Evolutionary conservation across 2,329 filamentous ascomycete genomes (phyloP).

Genomic region (Xylariomycetidae sp.): DNA sequence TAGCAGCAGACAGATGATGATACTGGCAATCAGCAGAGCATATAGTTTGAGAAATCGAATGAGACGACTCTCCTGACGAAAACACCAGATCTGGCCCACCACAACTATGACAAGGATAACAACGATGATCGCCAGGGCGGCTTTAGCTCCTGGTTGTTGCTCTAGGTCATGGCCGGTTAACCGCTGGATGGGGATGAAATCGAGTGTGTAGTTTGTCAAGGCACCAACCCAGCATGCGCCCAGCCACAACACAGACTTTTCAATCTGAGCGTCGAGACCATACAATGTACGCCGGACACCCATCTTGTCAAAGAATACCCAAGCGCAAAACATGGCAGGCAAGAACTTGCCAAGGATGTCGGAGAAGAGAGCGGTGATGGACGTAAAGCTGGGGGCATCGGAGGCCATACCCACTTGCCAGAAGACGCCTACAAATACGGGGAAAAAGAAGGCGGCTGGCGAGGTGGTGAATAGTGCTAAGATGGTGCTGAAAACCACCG

Average conservation of each 20-base stretch:
- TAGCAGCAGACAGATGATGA: conserved; percentile 66
- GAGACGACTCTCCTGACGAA: conserved; percentile 80
- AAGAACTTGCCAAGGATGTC: conserved; percentile 76
- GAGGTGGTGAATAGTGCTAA: conserved; percentile 79
- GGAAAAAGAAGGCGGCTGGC: conserved; percentile 78
- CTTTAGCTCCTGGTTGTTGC: conserved; percentile 82
- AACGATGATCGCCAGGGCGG: conserved; percentile 75
- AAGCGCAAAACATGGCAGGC: conserved; percentile 81
- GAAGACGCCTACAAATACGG: conserved; percentile 76
- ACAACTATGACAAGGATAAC: conserved; percentile 64
- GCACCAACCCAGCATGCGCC: conserved; percentile 88
- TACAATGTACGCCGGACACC: conserved; percentile 65
- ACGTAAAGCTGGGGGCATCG: conserved; percentile 69
- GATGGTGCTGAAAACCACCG: conserved; percentile 70
- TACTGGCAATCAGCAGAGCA: conserved; percentile 57
- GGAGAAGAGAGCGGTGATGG: conserved; percentile 69
- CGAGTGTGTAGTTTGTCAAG: conserved; percentile 91
- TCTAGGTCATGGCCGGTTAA: conserved; percentile 86
- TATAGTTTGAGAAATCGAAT: conserved; percentile 76
- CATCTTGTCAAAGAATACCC: conserved; percentile 84
- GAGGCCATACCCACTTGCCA: conserved; percentile 87
- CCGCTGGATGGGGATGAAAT: conserved; percentile 87
- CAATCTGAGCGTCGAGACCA: conserved; percentile 75
- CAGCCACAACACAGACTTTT: conserved; percentile 87
- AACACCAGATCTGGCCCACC: conserved; percentile 74